phyloP scores from a whole-genome alignment of 1,284 basidiomycete species.

The Jaminaea rosea region DNA sequence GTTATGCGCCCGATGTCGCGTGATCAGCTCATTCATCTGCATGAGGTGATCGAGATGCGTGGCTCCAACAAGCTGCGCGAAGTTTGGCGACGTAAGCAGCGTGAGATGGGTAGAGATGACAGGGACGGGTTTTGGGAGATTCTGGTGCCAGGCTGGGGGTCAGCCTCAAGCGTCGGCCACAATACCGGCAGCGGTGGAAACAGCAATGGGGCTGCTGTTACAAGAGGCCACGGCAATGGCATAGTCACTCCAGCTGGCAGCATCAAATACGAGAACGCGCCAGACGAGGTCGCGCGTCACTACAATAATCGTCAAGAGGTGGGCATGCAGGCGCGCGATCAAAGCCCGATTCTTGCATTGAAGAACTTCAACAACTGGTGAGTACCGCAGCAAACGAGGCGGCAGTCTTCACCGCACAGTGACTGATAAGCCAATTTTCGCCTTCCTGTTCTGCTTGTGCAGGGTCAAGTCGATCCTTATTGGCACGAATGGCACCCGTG shows the following conservation, averaged over 20 bases:
- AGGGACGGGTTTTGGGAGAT: background rate
- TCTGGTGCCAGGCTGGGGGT: background rate
- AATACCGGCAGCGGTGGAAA: background rate
- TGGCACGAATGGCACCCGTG: constrained; percentile 60
- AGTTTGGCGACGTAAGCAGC: background rate
- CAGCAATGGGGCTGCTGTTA: background rate
- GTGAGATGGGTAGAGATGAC: constrained; percentile 5
- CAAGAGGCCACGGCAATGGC: background rate
- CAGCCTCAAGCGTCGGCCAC: background rate
- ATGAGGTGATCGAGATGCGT: background rate
- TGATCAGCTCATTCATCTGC: background rate
- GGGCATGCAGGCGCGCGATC: constrained; percentile 68
- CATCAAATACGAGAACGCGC: background rate
- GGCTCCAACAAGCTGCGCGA: background rate
- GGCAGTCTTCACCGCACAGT: no score
- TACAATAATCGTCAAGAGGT: constrained; percentile 85
- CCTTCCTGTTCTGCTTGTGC: no score
- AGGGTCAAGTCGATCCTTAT: constrained; percentile 94
- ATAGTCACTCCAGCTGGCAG: background rate
- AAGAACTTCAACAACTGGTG: constrained; percentile 99
- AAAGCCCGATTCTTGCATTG: constrained; percentile 91
- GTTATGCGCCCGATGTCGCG: constrained; percentile 19
- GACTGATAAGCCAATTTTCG: no score
- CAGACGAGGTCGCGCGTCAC: constrained; percentile 8
- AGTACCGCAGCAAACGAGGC: no score